A percentile compares a stretch with the other conserved stretches of the same genome.
Evolutionary conservation across 208 protist species (phyloP).

Genomic region (Leishmania amazonensis): DNA sequence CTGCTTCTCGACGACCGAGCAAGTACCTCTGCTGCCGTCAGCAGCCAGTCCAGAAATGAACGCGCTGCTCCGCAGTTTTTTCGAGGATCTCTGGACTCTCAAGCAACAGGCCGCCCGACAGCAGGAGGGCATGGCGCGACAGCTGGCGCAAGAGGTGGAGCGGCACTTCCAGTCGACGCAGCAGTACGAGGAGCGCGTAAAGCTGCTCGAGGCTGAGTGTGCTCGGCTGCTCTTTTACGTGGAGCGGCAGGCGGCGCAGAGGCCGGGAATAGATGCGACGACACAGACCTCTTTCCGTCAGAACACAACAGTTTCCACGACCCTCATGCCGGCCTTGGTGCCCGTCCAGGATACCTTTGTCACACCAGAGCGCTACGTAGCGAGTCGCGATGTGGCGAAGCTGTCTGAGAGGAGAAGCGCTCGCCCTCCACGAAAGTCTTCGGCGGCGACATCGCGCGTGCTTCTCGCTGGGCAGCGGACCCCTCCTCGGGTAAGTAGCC

Average conservation of each 20-base stretch:
- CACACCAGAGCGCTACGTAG: constrained; percentile 21
- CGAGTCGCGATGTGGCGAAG: background rate
- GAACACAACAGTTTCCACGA: background rate
- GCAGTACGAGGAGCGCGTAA: constrained; percentile 64
- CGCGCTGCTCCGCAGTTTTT: constrained; percentile 43
- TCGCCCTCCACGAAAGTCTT: background rate
- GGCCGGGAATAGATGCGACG: background rate
- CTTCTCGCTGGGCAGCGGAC: constrained; percentile 2
- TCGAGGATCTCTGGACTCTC: constrained; percentile 38
- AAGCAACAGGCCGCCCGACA: constrained; percentile 28
- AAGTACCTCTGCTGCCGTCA: background rate
- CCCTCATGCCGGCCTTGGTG: background rate
- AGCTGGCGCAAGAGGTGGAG: constrained; percentile 57
- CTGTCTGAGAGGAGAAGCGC: background rate
- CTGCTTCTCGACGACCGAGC: background rate
- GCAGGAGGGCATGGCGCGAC: constrained; percentile 53
- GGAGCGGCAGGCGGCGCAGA: constrained; percentile 9
- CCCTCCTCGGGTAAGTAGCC: background rate
- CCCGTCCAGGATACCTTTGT: constrained; percentile 13
- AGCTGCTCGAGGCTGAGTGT: constrained; percentile 46
- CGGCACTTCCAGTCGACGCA: constrained; percentile 54
- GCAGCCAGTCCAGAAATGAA: constrained; percentile 39
- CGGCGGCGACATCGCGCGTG: background rate
- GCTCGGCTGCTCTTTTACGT: constrained; percentile 25
- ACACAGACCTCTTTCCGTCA: background rate